A percentile compares a stretch with the other conserved stretches of the same genome.
These are phyloP conservation scores for Petunia axillaris DNA, from an alignment of 257 asterid genomes.

Conservation along the genomic window DNA sequence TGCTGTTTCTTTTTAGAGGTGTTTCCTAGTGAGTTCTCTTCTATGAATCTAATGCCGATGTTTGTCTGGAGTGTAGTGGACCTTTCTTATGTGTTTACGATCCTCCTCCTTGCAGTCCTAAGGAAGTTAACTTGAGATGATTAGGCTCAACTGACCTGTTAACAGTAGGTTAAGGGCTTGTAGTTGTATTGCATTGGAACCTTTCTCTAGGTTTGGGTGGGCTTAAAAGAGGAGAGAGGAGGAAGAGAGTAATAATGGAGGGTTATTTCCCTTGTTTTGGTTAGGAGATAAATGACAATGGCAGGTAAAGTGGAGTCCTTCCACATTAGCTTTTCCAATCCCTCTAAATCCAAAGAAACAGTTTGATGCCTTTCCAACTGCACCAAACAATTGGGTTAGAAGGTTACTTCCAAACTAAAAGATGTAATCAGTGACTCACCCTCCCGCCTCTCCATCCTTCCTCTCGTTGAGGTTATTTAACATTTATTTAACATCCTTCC, in stretches of 20 bases:
- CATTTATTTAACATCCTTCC: neutral
- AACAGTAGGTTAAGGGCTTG: neutral
- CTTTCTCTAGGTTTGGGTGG: neutral
- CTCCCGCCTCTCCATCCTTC: no score
- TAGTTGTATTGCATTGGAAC: neutral
- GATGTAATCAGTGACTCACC: neutral
- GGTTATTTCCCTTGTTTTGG: neutral
- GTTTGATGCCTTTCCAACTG: slow-evolving; percentile 22
- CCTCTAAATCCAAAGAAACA: slow-evolving; percentile 5
- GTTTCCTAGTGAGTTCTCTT: neutral
- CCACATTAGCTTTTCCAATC: neutral
- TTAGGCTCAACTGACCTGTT: neutral
- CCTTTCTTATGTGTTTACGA: slow-evolving; percentile 14
- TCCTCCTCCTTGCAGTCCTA: slow-evolving; percentile 15
- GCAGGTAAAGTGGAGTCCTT: neutral
- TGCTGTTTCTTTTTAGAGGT: neutral
- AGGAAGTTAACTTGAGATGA: neutral
- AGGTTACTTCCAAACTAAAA: neutral
- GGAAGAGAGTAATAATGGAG: neutral
- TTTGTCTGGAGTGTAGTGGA: neutral
- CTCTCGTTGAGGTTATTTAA: neutral
- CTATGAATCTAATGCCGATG: neutral
- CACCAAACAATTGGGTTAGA: neutral
- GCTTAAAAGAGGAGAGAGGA: no score
- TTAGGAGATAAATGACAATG: neutral